Base-by-base conservation (phyloP, 208 protist species). In the Trypanosoma platydactyli region DNA sequence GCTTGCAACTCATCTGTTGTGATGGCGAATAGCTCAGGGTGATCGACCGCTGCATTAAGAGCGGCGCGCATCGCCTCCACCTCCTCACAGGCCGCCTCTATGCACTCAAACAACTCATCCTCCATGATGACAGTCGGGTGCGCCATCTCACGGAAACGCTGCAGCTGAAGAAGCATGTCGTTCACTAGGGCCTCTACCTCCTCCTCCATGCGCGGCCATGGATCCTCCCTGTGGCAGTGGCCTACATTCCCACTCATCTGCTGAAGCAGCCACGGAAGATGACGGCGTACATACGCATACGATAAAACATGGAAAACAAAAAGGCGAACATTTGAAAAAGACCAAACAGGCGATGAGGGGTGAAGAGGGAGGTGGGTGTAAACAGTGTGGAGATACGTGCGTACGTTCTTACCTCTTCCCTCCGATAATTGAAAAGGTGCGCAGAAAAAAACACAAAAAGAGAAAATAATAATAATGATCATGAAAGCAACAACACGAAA, bases 61-160 rank as follows among this genome's bases (percentile, higher is more conserved):
- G 86, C 86, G 16, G 82, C 84, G 9, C 84, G 89, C 89, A 94
- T 91, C 60, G 87, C 86, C 53, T 84, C 82, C 13, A 94, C 78
- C 9, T 76, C 73, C 71, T 89, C 89, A 20, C 53, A 78, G 53
- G 74, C 84, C 59, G 64, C 74, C n/a, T 53, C 64, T n/a, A 94
- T 83, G 44, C 76, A 56, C 44, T 88, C 89, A 7, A 91, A 61
- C 27, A 92, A 53, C 59, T 92, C 83, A 30, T 92, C 88, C 50
- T 87, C 83, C 3, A 73, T 80, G 16, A 83, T 85, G 22, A 91
- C 77, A 16, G 89, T 91, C 16, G 83, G 80, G 24, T 71, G 72
- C 0, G 76, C 25, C 0, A 64, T 72, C 0, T 77, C 81, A 42
- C 75, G 76, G 62, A 81, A 88, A 38, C 76, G 78, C 55, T 91